Evolutionary conservation across 225 moss, liverwort and hornwort species (phyloP).

Genomic region (Rhytidiadelphus loreus): DNA sequence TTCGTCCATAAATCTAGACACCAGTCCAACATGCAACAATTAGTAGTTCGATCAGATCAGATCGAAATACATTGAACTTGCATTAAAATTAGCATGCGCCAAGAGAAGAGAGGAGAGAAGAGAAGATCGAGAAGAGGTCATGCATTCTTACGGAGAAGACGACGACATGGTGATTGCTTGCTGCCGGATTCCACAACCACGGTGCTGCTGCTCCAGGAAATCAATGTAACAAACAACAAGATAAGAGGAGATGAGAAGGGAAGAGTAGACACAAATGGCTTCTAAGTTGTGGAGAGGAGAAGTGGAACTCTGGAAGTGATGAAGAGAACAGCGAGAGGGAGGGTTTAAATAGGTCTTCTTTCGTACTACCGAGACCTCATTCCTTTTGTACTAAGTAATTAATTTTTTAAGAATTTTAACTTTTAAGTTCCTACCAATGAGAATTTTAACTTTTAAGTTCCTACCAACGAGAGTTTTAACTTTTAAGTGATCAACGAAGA

Average conservation of each 20-base stretch:
- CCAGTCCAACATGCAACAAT: background rate
- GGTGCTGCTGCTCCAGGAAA: background rate
- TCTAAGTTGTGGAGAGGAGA: background rate
- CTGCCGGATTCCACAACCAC: background rate
- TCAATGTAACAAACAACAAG: background rate
- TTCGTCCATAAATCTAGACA: background rate
- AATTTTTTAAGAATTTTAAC: background rate
- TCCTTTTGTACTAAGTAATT: background rate
- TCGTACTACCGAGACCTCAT: background rate
- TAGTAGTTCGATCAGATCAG: background rate
- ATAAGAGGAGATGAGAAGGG: no score
- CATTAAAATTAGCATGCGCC: no score
- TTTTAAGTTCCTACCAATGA: rapidly evolving
- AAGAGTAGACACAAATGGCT: background rate
- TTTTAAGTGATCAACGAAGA: no score
- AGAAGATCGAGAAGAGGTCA: background rate
- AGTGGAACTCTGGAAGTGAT: background rate
- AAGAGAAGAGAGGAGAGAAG: no score
- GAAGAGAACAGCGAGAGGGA: background rate
- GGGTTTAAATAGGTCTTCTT: background rate
- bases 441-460: no score
- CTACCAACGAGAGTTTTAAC: no score
- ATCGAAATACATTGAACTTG: background rate
- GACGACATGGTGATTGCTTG: background rate
- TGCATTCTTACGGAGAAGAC: background rate